Evolutionary conservation across 345 rosid species (phyloP).

Genomic region (Lepidium didymum): DNA sequence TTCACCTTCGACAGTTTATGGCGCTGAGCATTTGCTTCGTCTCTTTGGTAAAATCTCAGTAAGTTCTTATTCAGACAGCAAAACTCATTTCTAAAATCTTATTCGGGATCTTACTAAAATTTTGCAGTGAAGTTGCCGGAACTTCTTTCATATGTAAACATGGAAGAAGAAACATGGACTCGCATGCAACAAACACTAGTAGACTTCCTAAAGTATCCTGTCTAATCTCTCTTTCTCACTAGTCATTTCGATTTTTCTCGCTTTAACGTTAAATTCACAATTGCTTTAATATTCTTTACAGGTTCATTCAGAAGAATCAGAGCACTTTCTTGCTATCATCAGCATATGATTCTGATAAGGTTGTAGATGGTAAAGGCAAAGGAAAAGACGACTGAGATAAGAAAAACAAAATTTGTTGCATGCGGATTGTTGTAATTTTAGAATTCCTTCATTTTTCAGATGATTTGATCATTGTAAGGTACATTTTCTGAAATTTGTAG

Average conservation of each 20-base stretch:
- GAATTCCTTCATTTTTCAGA: constrained; percentile 18
- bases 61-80: not conserved
- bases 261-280: not conserved
- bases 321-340: constrained; percentile 58
- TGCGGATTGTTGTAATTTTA: constrained; percentile 22
- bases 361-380: constrained; percentile 62
- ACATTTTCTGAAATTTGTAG: not conserved
- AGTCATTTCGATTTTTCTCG: not conserved
- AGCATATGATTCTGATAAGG: constrained; percentile 46
- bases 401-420: not conserved
- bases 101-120: not conserved
- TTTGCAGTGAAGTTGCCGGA: constrained; percentile 90
- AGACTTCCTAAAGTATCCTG: constrained; percentile 74
- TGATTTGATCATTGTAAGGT: not conserved
- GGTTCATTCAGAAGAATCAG: constrained; percentile 94
- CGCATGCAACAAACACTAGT: constrained; percentile 73
- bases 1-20: constrained; percentile 71
- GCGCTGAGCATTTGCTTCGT: constrained; percentile 79
- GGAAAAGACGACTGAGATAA: constrained; percentile 50
- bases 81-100: not conserved
- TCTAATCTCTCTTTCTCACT: not conserved
- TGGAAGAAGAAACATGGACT: constrained; percentile 80
- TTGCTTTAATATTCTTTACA: constrained; percentile 20
- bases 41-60: constrained; percentile 49
- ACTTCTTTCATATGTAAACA: constrained; percentile 70